Evolutionary conservation across 108 stramenopile species (phyloP).

Genomic region (Nitzschia inconspicua): DNA sequence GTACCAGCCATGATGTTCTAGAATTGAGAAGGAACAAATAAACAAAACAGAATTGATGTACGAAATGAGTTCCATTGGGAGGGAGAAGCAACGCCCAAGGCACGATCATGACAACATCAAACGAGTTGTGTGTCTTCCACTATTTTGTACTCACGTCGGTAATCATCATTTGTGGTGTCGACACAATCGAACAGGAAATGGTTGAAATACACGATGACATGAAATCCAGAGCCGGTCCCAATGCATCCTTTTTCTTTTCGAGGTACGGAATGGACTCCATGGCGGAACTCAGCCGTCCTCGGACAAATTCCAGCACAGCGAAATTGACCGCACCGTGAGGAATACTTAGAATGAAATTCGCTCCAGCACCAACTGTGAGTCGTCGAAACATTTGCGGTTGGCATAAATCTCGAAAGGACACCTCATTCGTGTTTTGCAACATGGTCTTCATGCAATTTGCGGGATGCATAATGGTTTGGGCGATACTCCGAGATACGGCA

Average conservation of each 20-base stretch:
- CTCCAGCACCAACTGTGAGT: slow-evolving; percentile 90
- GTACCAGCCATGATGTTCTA: slow-evolving; percentile 95
- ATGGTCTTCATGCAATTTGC: slow-evolving; percentile 95
- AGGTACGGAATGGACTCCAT: slow-evolving; percentile 46
- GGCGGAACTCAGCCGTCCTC: slow-evolving; percentile 51
- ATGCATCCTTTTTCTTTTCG: slow-evolving; percentile 19
- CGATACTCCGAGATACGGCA: slow-evolving; percentile 78
- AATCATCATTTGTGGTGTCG: slow-evolving; percentile 97
- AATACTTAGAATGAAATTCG: slow-evolving; percentile 90
- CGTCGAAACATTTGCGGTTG: slow-evolving; percentile 51
- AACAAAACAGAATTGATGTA: not conserved
- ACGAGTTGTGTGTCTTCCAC: not conserved
- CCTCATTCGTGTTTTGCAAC: slow-evolving; percentile 69
- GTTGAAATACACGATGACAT: slow-evolving; percentile 87
- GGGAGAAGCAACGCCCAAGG: not conserved
- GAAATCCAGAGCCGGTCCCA: slow-evolving; percentile 92
- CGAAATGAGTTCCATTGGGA: not conserved
- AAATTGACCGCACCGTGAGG: slow-evolving; percentile 97
- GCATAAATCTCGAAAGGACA: slow-evolving; percentile 37
- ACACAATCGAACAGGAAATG: slow-evolving; percentile 86
- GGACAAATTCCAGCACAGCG: slow-evolving; percentile 89
- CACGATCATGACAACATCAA: not conserved
- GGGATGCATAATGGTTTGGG: slow-evolving; percentile 91
- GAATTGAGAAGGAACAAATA: not conserved
- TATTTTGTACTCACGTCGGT: slow-evolving; percentile 23